Base-by-base conservation (phyloP, 2,329 filamentous ascomycete species). In the Trichophyton rubrum region DNA sequence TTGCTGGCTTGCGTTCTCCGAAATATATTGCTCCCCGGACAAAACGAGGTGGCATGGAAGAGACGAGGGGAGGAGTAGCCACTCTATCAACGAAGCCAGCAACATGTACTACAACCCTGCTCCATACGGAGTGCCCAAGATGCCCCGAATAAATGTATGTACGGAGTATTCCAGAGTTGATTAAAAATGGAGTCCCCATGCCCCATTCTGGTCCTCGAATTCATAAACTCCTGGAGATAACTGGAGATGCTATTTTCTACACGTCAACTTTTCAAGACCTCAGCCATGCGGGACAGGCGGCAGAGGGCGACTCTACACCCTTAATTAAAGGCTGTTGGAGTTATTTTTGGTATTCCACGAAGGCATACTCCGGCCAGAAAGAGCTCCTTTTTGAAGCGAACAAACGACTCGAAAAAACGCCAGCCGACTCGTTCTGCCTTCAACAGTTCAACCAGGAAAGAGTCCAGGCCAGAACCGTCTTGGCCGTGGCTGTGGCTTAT, bases 1-100 rank as follows among this genome's bases (percentile, higher is more conserved):
- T 17, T 43, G 35, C 22, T 75, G 75, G 66, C 27, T 17, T 43
- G 35, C 22, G 17, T 17, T 53, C 47, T n/a, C 51, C 51, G n/a
- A 43, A n/a, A n/a, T 43, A 43, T n/a, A 43, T 55, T 55, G 15
- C 13, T 27, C n/a, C 5, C 6, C 3, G 51, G 24, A 17, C 4
- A 43, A 43, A 17, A 43, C 15, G 6, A 15, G 40, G n/a, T 7
- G n/a, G 2, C 6, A 43, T n/a, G 3, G 15, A 43, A 43, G n/a
- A 43, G 40, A 43, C 3, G 15, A 43, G 40, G 13, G 49, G 30
- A 55, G 15, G 27, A 55, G 13, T 17, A 11, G 11, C 3, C 11
- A 20, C n/a, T 15, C n/a, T 35, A 33, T 8, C n/a, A 38, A 38
- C 33, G 6, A 38, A 38, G 33, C 33, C 33, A 38, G 33, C 33